These are phyloP conservation scores for Suzukiozyma palmioleophila DNA, from an alignment of 1,139 yeast species.

Conservation along the genomic window DNA sequence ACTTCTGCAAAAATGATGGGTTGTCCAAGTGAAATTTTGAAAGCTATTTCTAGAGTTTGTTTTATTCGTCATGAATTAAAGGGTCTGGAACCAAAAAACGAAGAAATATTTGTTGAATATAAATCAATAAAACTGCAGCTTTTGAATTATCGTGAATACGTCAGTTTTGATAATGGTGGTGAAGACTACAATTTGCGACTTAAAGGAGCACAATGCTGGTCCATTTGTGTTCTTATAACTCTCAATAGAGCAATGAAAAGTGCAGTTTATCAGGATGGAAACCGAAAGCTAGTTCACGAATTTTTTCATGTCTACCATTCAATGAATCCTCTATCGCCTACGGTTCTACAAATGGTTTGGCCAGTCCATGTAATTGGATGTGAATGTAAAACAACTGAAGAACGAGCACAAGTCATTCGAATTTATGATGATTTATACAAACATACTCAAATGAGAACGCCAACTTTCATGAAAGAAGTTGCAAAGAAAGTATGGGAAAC, in stretches of 20 bases:
- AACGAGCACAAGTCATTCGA: slow-evolving; percentile 21
- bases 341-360: slow-evolving; percentile 58
- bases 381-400: slow-evolving; percentile 28
- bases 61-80: slow-evolving; percentile 29
- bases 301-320: slow-evolving; percentile 42
- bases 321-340: slow-evolving; percentile 39
- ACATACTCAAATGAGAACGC: slow-evolving; percentile 51
- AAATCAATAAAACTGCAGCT: slow-evolving; percentile 26
- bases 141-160: slow-evolving; percentile 44
- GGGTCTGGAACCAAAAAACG: slow-evolving; percentile 4
- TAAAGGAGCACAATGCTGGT: slow-evolving; percentile 53
- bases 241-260: slow-evolving; percentile 32
- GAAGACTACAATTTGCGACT: slow-evolving; percentile 30
- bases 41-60: slow-evolving; percentile 40
- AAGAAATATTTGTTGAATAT: slow-evolving; percentile 13
- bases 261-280: slow-evolving; percentile 12
- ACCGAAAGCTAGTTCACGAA: slow-evolving; percentile 33
- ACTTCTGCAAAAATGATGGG: slow-evolving; percentile 53
- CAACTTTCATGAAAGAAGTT: slow-evolving; percentile 33
- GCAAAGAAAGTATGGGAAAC: slow-evolving; percentile 41
- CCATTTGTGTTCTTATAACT: slow-evolving; percentile 39
- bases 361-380: slow-evolving; percentile 49
- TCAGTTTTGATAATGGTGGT: slow-evolving; percentile 20
- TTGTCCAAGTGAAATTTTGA: slow-evolving; percentile 52
- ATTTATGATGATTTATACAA: slow-evolving; percentile 37